Percentiles rank a stretch among this genome's conserved stretches.
phyloP scores from a whole-genome alignment of 495 filamentous ascomycete genomes.

The Tetracladium setigerum region DNA sequence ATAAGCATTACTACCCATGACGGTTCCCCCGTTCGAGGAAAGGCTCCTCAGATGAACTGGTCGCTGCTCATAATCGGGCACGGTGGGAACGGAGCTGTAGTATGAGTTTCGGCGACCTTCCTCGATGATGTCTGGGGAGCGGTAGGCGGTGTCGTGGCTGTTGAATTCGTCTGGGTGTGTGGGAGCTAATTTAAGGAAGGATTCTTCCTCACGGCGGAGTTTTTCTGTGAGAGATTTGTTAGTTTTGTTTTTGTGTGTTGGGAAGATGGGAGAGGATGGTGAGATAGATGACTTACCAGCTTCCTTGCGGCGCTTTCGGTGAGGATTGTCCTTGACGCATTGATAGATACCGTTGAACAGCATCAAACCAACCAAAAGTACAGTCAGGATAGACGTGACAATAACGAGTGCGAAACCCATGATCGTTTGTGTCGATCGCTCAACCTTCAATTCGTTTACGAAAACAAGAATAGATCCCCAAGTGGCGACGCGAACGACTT shows the following conservation, averaged over 20 bases:
- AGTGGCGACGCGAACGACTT: conserved; percentile 85
- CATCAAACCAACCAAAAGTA: conserved; percentile 78
- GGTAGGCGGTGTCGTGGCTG: background rate
- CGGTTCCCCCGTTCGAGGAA: too few relatives aligned
- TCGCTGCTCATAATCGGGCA: too few relatives aligned
- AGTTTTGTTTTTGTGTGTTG: too few relatives aligned
- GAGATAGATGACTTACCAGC: conserved; percentile 52
- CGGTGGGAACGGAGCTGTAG: too few relatives aligned
- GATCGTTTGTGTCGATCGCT: conserved; percentile 89
- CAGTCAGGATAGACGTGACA: conserved; percentile 79
- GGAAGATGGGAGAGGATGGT: too few relatives aligned
- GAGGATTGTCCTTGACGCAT: conserved; percentile 81
- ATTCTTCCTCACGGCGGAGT: conserved; percentile 69
- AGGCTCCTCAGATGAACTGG: too few relatives aligned
- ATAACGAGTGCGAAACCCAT: conserved; percentile 81
- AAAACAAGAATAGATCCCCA: conserved; percentile 86
- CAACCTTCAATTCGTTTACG: conserved; percentile 87
- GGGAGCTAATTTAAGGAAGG: conserved; percentile 77
- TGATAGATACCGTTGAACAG: conserved; percentile 82
- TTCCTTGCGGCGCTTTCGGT: conserved; percentile 76
- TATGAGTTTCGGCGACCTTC: too few relatives aligned
- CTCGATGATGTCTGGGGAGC: too few relatives aligned
- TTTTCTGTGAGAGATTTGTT: conserved; percentile 51
- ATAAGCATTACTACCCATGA: too few relatives aligned
- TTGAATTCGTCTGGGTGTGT: conserved; percentile 33